These are phyloP conservation scores for Suillus occidentalis DNA, from an alignment of 768 basidiomycete genomes.

Conservation along the genomic window DNA sequence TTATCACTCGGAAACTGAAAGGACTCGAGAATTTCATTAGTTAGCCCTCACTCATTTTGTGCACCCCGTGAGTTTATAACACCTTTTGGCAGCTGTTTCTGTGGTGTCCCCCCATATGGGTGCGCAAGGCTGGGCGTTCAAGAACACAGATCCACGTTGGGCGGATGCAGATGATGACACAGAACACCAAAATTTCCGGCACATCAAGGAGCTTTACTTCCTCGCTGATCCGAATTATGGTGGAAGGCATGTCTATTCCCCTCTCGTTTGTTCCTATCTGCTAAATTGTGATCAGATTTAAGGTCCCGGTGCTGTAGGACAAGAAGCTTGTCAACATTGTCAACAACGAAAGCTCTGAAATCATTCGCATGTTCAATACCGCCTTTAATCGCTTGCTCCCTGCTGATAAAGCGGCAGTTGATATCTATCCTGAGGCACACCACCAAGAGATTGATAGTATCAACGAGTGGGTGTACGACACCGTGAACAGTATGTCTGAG, in stretches of 20 bases:
- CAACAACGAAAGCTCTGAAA: constrained; percentile 94
- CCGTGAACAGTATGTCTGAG: constrained; percentile 68
- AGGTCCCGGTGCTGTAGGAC: constrained; percentile 92
- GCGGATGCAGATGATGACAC: constrained; percentile 79
- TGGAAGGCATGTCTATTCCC: constrained; percentile 54
- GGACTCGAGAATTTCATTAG: constrained; percentile 84
- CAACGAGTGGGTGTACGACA: constrained; percentile 85
- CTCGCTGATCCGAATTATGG: constrained; percentile 68
- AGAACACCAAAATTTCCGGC: constrained; percentile 54
- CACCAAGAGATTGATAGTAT: constrained; percentile 77
- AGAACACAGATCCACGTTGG: constrained; percentile 54
- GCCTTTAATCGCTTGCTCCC: constrained; percentile 77
- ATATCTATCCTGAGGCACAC: constrained; percentile 77
- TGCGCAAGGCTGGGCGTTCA: constrained; percentile 84
- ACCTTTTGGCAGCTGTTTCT: constrained; percentile 57
- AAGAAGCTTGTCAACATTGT: constrained; percentile 85
- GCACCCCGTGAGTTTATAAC: not conserved
- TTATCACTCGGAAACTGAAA: constrained; percentile 90
- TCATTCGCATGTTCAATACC: constrained; percentile 90
- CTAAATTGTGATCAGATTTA: constrained; percentile 52
- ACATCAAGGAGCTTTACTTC: constrained; percentile 86
- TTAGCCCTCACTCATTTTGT: constrained; percentile 37
- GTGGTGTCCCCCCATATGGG: constrained; percentile 89
- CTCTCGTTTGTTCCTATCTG: not conserved
- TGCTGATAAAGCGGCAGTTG: constrained; percentile 59